These are phyloP conservation scores for Sabuloglossum arenarium DNA, from an alignment of 495 filamentous ascomycete species.

Conservation along the genomic window DNA sequence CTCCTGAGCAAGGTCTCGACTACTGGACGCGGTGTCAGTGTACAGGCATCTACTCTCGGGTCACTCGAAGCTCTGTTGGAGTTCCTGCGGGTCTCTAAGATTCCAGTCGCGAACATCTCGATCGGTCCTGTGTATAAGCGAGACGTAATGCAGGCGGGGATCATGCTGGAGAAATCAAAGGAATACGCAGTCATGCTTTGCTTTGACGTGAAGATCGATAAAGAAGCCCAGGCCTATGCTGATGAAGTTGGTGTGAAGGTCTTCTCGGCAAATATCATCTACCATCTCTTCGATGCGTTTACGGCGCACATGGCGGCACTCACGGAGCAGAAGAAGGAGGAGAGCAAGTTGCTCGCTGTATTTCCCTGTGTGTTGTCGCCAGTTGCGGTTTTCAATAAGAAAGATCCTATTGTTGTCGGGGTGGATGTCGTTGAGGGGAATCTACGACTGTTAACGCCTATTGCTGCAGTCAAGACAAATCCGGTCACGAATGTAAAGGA, in stretches of 20 bases:
- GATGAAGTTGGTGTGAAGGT: conserved; percentile 94
- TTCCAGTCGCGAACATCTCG: conserved; percentile 90
- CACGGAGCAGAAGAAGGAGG: conserved; percentile 80
- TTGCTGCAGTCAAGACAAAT: conserved; percentile 67
- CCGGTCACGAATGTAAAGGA: conserved; percentile 61
- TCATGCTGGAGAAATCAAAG: conserved; percentile 90
- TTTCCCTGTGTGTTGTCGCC: conserved; percentile 85
- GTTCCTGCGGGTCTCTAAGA: conserved; percentile 85
- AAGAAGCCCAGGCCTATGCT: conserved; percentile 79
- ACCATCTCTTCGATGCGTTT: conserved; percentile 94
- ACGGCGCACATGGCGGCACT: conserved; percentile 79
- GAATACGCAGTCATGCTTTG: conserved; percentile 98
- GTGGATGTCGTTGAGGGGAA: conserved; percentile 87
- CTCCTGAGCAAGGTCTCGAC: conserved; percentile 77
- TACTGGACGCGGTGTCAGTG: conserved; percentile 80
- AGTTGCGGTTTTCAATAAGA: conserved; percentile 97
- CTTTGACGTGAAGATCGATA: conserved; percentile 98
- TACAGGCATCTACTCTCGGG: conserved; percentile 93
- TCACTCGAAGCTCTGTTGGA: conserved; percentile 92
- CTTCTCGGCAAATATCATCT: conserved; percentile 97
- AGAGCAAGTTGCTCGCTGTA: conserved; percentile 83
- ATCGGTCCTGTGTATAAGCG: conserved; percentile 98
- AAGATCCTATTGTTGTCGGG: conserved; percentile 83
- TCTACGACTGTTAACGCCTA: conserved; percentile 66
- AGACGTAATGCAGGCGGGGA: conserved; percentile 89